A percentile compares a stretch with the other conserved stretches of the same genome.
phyloP scores from a whole-genome alignment of 192 early-diverging fungal genomes.

The Entophlyctis luteolus region DNA sequence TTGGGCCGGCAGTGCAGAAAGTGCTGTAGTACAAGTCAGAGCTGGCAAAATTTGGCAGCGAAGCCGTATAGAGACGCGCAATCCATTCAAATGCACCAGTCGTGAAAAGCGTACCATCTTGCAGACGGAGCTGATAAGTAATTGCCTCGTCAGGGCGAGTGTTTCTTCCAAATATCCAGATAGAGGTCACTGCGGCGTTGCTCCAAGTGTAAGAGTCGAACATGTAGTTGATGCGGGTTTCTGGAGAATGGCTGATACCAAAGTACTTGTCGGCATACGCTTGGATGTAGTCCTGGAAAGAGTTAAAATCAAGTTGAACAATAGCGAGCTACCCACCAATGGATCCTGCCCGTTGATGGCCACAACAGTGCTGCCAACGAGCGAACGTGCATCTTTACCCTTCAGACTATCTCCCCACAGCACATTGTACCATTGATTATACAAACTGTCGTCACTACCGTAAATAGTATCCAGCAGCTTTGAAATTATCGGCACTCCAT shows the following conservation, averaged over 20 bases:
- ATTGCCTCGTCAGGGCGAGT: neutral
- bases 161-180: neutral
- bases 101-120: neutral
- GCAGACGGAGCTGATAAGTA: neutral
- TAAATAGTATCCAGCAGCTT: no score
- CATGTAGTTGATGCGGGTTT: slow-evolving; percentile 16
- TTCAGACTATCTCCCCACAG: neutral
- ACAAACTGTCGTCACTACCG: no score
- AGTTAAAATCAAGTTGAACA: neutral
- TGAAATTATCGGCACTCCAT: no score
- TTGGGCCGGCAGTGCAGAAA: neutral
- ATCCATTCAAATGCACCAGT: neutral
- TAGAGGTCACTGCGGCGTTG: neutral
- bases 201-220: slow-evolving; percentile 1
- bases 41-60: neutral
- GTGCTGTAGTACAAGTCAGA: neutral
- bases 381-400: neutral
- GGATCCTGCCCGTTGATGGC: slow-evolving; percentile 1
- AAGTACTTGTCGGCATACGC: slow-evolving; percentile 8
- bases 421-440: neutral
- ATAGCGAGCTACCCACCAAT: neutral
- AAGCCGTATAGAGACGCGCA: neutral
- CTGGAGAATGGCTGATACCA: neutral
- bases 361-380: slow-evolving; percentile 1
- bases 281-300: slow-evolving; percentile 16